Base-by-base conservation (phyloP, 306 rosid species). In the Cyamopsis tetragonoloba region DNA sequence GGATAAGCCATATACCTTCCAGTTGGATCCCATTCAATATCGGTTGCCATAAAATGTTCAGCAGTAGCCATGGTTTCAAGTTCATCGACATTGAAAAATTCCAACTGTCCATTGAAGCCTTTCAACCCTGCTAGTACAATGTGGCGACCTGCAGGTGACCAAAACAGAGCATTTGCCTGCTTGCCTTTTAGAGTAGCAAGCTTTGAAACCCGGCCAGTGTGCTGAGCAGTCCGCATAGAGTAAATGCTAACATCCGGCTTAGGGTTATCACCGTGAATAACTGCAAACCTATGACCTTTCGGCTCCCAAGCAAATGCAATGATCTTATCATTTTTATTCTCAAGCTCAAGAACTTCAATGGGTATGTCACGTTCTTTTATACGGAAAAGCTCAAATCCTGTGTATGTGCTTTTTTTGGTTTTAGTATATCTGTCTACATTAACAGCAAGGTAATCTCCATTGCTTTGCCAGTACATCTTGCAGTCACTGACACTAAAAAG, bases 271-370 rank as follows among this genome's bases (percentile, higher is more conserved):
- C 95, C 95, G 48, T 91, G 97, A 72, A 91, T 91, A 62, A 91
- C 80, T 0, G 80, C 92, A 71, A 91, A 91, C 68, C 95, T 79
- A 34, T 88, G 95, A 53, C 97, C 92, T 68, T 91, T 91, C 3
- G 97, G 97, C 82, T 91, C 95, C 97, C 96, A 91, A n/a, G 96
- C 93, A 73, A 91, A 91, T 7, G 96, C 91, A 71, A 91, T 86
- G 31, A 91, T 91, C 83, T 86, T 91, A 56, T 88, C 97, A 72
- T 88, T 91, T 64, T 91, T 91, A 62, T 91, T 91, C 79, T 91
- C 97, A 28, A 91, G 87, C 71, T 91, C 97, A 60, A 91, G 59
- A 41, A 88, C 97, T 70, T 91, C 96, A 7, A 88, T 91, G 0
- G 96, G 97, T 26, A 91, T 91, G 48, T 88, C 96, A 0, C 96